Percentiles rank a stretch among this genome's conserved stretches.
Conservation (phyloP, 805 yeast genomes). For the Cyberlindnera amylophila region DNA sequence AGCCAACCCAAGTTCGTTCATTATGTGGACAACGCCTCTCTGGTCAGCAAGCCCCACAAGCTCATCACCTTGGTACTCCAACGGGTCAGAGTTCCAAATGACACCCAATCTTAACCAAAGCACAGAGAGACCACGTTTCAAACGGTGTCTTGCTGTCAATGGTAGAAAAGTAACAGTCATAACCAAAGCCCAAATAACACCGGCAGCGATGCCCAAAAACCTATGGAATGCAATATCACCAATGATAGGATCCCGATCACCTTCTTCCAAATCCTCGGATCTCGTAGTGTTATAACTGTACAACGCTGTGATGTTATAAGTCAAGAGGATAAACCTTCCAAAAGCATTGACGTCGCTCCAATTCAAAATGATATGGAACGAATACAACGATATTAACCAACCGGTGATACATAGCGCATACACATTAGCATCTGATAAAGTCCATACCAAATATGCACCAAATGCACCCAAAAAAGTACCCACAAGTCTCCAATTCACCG, state of each 20-base stretch:
- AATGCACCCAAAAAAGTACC: conserved; percentile 76
- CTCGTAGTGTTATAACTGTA: conserved; percentile 68
- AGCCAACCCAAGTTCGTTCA: conserved; percentile 56
- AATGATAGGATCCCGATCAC: conserved; percentile 58
- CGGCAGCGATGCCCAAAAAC: conserved; percentile 65
- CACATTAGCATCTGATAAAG: conserved; percentile 50
- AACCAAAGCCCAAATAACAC: conserved; percentile 72
- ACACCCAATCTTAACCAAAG: conserved; percentile 81
- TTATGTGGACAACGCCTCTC: conserved; percentile 46
- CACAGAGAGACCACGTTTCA: conserved; percentile 60
- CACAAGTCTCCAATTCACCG: conserved; percentile 65
- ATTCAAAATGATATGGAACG: conserved; percentile 53
- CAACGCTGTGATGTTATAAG: conserved; percentile 75
- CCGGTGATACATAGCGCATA: conserved; percentile 48
- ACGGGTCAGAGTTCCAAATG: conserved; percentile 74
- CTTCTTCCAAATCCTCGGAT: conserved; percentile 55
- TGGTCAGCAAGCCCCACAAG: conserved; percentile 27
- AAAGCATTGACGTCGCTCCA: conserved; percentile 61
- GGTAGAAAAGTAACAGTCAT: conserved; percentile 68
- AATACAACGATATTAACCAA: conserved; percentile 34
- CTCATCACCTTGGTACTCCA: conserved; percentile 35
- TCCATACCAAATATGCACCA: conserved; percentile 59
- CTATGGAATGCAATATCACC: conserved; percentile 76
- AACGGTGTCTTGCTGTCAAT: conserved; percentile 66
- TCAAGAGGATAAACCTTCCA: conserved; percentile 66